phyloP scores from a whole-genome alignment of 2,329 filamentous ascomycete species.

The Fusarium phyllophilum region DNA sequence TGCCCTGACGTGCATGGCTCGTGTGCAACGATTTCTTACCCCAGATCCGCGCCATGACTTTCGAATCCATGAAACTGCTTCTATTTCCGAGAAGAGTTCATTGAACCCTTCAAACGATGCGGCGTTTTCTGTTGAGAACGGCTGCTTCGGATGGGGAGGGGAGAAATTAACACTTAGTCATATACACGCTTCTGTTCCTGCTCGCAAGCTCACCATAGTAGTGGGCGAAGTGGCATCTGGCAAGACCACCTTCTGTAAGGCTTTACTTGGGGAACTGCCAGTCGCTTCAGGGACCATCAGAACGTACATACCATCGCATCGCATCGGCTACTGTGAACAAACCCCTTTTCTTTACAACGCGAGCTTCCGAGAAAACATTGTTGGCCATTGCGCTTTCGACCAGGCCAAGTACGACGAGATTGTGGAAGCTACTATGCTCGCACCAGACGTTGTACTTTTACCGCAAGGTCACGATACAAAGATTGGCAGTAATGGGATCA shows the following conservation, averaged over 20 bases:
- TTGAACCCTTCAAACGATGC: fast-evolving
- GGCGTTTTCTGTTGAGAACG: slow-evolving; percentile 34
- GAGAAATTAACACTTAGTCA: slow-evolving; percentile 36
- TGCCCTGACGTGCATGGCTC: slow-evolving; percentile 46
- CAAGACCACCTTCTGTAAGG: slow-evolving; percentile 53
- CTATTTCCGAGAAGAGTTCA: slow-evolving; percentile 5
- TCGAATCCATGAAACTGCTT: neutral
- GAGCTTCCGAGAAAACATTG: slow-evolving; percentile 52
- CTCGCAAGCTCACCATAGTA: slow-evolving; percentile 46
- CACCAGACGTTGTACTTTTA: slow-evolving; percentile 46
- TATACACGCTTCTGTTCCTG: slow-evolving; percentile 31
- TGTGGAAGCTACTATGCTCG: slow-evolving; percentile 48
- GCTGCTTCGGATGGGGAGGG: slow-evolving; percentile 43
- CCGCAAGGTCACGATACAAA: slow-evolving; percentile 51
- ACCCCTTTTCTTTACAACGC: slow-evolving; percentile 49
- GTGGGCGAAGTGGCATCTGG: slow-evolving; percentile 51
- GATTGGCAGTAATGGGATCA: slow-evolving; percentile 55
- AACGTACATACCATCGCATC: slow-evolving; percentile 14
- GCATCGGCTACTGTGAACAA: slow-evolving; percentile 49
- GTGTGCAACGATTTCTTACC: slow-evolving; percentile 53
- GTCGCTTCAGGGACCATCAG: slow-evolving; percentile 31
- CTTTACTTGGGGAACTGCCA: slow-evolving; percentile 47
- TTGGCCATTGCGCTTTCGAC: slow-evolving; percentile 48
- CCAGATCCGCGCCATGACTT: slow-evolving; percentile 40
- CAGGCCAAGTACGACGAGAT: slow-evolving; percentile 49